Conservation (phyloP, 495 filamentous ascomycete species). For the Cercophora scortea region DNA sequence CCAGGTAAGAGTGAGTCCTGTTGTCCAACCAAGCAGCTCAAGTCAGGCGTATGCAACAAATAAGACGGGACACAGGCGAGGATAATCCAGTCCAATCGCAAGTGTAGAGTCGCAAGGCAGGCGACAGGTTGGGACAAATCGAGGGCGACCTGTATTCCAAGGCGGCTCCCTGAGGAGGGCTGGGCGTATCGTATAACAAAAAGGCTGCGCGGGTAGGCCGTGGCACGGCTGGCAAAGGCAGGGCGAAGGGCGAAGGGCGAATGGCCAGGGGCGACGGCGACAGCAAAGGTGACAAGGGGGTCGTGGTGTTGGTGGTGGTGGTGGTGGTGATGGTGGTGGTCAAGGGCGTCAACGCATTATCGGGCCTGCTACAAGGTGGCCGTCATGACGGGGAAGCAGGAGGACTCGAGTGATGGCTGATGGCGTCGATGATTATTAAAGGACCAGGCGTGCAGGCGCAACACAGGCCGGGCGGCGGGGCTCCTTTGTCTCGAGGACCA, state of each 20-base stretch:
- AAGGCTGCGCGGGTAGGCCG: constrained; percentile 6
- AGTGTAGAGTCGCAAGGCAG: not conserved
- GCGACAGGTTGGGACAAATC: not conserved
- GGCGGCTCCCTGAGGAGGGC: not conserved
- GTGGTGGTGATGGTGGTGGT: not conserved
- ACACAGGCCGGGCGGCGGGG: too few species aligned
- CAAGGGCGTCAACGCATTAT: constrained; percentile 16
- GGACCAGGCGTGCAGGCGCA: not conserved
- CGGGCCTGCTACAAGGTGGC: constrained; percentile 5
- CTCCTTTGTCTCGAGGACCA: too few species aligned
- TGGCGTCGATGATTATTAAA: not conserved
- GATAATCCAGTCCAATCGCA: not conserved
- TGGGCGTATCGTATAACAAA: not conserved
- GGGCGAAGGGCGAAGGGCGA: constrained; percentile 1
- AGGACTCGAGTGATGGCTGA: constrained; percentile 1
- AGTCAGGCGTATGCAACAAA: constrained; percentile 1
- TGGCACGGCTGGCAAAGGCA: constrained; percentile 8
- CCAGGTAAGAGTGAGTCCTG: constrained; percentile 2
- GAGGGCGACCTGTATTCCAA: not conserved
- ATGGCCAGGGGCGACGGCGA: too few species aligned
- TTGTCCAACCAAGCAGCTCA: not conserved
- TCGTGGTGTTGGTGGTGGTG: not conserved
- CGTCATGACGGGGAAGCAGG: not conserved
- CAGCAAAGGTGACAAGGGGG: too few species aligned
- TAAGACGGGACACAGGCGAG: not conserved